Percentiles rank a stretch among this genome's conserved stretches.
phyloP scores from a whole-genome alignment of 1,139 yeast genomes.

The Geotrichum fermentans region DNA sequence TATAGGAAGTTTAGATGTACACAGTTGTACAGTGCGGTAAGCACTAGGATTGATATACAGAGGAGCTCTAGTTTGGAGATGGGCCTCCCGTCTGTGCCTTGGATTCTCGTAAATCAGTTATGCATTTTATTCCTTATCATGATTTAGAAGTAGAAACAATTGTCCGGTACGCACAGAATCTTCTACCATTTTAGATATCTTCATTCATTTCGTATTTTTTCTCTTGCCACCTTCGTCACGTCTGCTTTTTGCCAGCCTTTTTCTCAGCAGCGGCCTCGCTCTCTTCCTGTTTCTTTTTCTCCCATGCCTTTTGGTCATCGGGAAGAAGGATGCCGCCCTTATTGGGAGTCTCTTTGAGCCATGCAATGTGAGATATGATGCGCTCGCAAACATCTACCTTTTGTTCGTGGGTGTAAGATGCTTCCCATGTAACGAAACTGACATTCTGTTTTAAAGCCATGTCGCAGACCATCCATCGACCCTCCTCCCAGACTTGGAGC shows the following conservation, averaged over 20 bases:
- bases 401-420: slow-evolving; percentile 47
- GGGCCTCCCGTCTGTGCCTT: no score
- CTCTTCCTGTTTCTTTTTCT: neutral
- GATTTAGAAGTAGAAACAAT: no score
- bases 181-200: no score
- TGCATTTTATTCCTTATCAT: no score
- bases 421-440: slow-evolving; percentile 45
- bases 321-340: slow-evolving; percentile 2
- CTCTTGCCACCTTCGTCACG: neutral
- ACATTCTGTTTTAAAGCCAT: slow-evolving; percentile 36
- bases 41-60: no score
- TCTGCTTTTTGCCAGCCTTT: neutral
- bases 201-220: no score
- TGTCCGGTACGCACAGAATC: no score
- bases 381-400: slow-evolving; percentile 28
- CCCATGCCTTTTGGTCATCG: slow-evolving; percentile 8
- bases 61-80: no score
- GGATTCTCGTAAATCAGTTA: no score
- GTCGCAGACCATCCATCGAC: slow-evolving; percentile 56
- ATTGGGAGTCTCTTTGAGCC: slow-evolving; percentile 26
- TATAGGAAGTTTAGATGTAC: no score
- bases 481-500: slow-evolving; percentile 54
- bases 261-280: neutral
- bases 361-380: slow-evolving; percentile 31
- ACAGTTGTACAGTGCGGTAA: no score